phyloP scores from a whole-genome alignment of 371 early-diverging fungal species.

The Lichtheimia ornata region DNA sequence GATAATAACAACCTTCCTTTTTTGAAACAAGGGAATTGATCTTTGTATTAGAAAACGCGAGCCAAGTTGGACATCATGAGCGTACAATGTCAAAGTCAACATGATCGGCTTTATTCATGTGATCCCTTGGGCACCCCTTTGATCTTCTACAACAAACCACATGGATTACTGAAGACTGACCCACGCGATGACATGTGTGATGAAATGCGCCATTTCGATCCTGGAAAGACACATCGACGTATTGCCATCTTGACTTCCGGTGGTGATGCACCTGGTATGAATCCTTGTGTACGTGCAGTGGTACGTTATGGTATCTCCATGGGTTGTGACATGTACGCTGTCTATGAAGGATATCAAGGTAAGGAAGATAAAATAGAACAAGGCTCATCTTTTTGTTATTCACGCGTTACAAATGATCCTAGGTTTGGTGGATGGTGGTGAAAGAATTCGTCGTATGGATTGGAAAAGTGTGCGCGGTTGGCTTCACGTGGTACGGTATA shows the following conservation, averaged over 20 bases:
- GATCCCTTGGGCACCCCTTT: conserved; percentile 82
- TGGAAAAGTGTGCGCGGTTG: conserved; percentile 94
- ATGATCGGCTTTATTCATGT: conserved; percentile 49
- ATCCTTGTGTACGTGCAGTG: conserved; percentile 94
- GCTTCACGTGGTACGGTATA: conserved; percentile 65
- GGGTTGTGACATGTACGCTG: conserved; percentile 86
- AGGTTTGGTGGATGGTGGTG: conserved; percentile 92
- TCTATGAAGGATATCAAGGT: conserved; percentile 98
- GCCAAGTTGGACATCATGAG: conserved; percentile 21
- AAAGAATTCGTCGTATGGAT: conserved; percentile 82
- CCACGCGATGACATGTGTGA: background rate
- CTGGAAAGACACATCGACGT: conserved; percentile 21
- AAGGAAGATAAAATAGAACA: background rate
- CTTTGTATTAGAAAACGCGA: conserved; percentile 28
- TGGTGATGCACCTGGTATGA: conserved; percentile 99
- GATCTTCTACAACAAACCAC: conserved; percentile 63
- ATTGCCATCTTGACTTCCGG: conserved; percentile 97
- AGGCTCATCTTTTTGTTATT: too few species aligned
- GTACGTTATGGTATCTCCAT: conserved; percentile 87
- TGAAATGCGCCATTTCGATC: background rate
- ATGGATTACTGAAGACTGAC: conserved; percentile 5
- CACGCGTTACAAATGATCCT: background rate
- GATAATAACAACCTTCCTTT: conserved; percentile 31
- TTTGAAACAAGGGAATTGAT: conserved; percentile 4
- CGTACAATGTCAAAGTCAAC: conserved; percentile 31